A percentile compares a stretch with the other conserved stretches of the same genome.
Conservation (phyloP, 208 protist genomes). For the Tritrichomonas musculus region DNA sequence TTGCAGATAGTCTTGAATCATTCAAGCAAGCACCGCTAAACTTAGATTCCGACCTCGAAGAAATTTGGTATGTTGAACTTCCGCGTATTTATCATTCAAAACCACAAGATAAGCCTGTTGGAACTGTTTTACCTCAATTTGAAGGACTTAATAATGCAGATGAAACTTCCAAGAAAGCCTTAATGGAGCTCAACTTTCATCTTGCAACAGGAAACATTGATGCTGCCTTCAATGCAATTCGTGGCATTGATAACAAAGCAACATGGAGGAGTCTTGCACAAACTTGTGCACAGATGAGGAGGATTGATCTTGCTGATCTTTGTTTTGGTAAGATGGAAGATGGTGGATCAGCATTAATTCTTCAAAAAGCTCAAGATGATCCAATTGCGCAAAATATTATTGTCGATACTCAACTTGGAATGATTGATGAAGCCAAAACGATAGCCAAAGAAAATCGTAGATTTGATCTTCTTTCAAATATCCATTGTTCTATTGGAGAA, state of each 20-base stretch:
- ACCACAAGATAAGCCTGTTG: background rate
- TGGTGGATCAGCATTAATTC: background rate
- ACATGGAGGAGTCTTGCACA: slow-evolving; percentile 29
- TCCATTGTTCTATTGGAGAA: background rate
- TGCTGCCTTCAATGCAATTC: background rate
- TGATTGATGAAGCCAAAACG: background rate
- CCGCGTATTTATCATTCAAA: background rate
- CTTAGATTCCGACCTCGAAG: background rate
- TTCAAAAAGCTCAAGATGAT: background rate
- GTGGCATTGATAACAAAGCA: slow-evolving; percentile 20
- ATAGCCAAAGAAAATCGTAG: background rate
- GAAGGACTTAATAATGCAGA: slow-evolving; percentile 17
- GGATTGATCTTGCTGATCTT: slow-evolving; percentile 6
- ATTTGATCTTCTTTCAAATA: background rate
- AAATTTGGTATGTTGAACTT: background rate
- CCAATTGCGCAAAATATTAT: background rate
- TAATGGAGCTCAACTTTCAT: slow-evolving; percentile 29
- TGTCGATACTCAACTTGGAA: background rate
- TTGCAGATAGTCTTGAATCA: background rate
- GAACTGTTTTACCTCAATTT: background rate
- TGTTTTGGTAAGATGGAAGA: slow-evolving; percentile 33
- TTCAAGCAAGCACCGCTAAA: background rate
- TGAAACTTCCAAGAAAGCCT: slow-evolving; percentile 5
- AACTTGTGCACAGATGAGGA: background rate
- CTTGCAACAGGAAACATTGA: slow-evolving; percentile 19